Base-by-base conservation (phyloP, 1,284 basidiomycete species). In the Caloboletus firmus region DNA sequence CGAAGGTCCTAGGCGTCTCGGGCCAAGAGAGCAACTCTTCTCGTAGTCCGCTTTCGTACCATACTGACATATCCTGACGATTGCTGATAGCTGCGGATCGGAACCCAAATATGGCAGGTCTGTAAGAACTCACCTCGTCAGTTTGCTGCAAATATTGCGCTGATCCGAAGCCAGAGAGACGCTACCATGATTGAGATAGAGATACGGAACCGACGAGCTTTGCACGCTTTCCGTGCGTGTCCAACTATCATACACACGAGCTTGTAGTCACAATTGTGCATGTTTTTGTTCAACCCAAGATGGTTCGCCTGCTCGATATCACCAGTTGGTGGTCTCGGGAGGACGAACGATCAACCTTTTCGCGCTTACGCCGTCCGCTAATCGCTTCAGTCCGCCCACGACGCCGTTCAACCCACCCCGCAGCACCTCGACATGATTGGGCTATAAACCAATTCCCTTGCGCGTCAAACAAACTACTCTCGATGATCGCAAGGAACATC, bases 311-410 rank as follows among this genome's bases (percentile, higher is more conserved):
- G 37, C 15, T 13, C 9, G 4, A 17, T 12, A 18, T 56, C 42
- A 45, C n/a, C 6, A 17, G 10, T 4, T 5, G 12, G 24, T n/a
- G 3, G 61, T 67, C 47, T 66, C 55, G 31, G 50, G 42, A 35
- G 63, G 65, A 26, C 35, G 56, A 41, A 64, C 39, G 36, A 65
- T 2, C 40, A 64, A 20, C 42, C 51, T 64, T 24, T 43, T 62
- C 30, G 51, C 63, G 46, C 54, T 64, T 4, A 66, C 42, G 4
- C 54, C 56, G 0, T 13, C 22, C 5, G 45, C 57, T 26, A 63
- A 37, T 36, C 41, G 46, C 18, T 53, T 35, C 42, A 65, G 11
- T 20, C 54, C 62, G 28, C 34, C 42, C 5, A 30, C 26, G 5
- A 68, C 22, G 2, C 59, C 62, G 2, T 50, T 45, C 39, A 61